Percentiles rank a stretch among this genome's conserved stretches.
These are phyloP conservation scores for Populus euphratica DNA, from an alignment of 345 rosid species.

Conservation along the genomic window DNA sequence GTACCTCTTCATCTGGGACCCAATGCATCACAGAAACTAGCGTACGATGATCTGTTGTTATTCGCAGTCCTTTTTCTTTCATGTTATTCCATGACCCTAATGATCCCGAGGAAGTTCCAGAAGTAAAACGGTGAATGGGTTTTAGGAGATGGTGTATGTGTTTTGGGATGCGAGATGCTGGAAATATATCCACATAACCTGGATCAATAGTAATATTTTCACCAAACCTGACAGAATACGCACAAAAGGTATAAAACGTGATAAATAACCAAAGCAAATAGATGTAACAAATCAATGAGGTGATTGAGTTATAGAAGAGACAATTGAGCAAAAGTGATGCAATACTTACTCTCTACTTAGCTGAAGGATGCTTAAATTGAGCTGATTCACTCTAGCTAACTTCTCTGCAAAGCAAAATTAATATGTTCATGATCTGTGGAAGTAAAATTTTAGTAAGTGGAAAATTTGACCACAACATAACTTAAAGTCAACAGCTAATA, in stretches of 20 bases:
- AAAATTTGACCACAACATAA: constrained; percentile 10
- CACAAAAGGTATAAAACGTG: constrained; percentile 9
- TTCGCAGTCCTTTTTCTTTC: constrained; percentile 61
- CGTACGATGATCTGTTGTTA: constrained; percentile 58
- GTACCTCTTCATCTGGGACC: constrained; percentile 81
- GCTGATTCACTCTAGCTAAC: constrained; percentile 69
- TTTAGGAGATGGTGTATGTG: constrained; percentile 55
- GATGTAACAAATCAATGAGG: background rate
- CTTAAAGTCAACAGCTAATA: background rate
- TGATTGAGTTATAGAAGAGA: background rate
- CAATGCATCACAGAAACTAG: constrained; percentile 67
- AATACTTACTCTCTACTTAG: constrained; percentile 70
- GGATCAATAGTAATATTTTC: constrained; percentile 71
- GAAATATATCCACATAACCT: constrained; percentile 82
- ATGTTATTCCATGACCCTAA: constrained; percentile 28
- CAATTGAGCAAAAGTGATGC: background rate
- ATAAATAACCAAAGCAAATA: constrained; percentile 12
- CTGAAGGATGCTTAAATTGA: constrained; percentile 54
- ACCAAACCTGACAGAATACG: constrained; percentile 52
- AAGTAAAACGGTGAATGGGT: constrained; percentile 45
- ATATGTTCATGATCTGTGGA: constrained; percentile 1
- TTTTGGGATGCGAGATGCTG: constrained; percentile 67
- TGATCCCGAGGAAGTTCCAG: constrained; percentile 33
- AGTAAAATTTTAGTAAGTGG: background rate
- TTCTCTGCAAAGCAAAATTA: constrained; percentile 52